Base-by-base conservation (phyloP, 768 basidiomycete genomes). In the Tylopilus plumbeoviolaceoides region DNA sequence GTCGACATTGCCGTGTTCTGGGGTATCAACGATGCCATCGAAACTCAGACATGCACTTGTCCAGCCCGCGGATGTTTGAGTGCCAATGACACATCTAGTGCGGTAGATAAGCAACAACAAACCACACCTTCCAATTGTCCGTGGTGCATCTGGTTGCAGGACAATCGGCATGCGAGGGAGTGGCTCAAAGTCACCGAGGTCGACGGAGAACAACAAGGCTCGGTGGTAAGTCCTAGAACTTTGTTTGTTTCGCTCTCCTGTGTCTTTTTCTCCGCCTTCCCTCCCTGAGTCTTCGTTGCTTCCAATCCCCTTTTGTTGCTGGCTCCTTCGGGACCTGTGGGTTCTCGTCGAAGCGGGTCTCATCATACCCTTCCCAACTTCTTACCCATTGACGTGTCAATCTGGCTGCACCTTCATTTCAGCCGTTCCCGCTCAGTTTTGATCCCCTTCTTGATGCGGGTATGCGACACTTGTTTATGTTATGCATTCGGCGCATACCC, bases 1-100 rank as follows among this genome's bases (percentile, higher is more conserved):
- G 78, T 84, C 20, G 79, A 82, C 51, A 73, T 87, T 30, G 83
- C 85, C 31, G 54, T 84, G 18, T 80, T 88, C 57, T 89, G 87
- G 88, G 71, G 64, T 50, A 53, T 57, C 49, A 55, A 61, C 39
- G 60, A 66, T 50, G 63, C 59, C 52, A 47, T 61, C 23, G 46
- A 56, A 20, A 41, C 55, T 21, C 54, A 11, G 35, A 17, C 49
- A 18, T 69, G 62, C 52, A 55, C 53, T 20, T 62, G 58, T 28
- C 35, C 59, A 21, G 15, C 50, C 56, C 59, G 50, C 51, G 61
- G 58, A 56, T 17, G 45, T 51, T 27, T 41, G 28, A 43, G 25
- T 54, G n/a, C 23, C n/a, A 7, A 58, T 48, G 48, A 55, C 39
- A 27, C 50, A 23, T 46, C 55, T 9, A 55, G 40, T 6, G 49